Conservation (phyloP, 345 rosid species). For the Gossypium longicalyx region DNA sequence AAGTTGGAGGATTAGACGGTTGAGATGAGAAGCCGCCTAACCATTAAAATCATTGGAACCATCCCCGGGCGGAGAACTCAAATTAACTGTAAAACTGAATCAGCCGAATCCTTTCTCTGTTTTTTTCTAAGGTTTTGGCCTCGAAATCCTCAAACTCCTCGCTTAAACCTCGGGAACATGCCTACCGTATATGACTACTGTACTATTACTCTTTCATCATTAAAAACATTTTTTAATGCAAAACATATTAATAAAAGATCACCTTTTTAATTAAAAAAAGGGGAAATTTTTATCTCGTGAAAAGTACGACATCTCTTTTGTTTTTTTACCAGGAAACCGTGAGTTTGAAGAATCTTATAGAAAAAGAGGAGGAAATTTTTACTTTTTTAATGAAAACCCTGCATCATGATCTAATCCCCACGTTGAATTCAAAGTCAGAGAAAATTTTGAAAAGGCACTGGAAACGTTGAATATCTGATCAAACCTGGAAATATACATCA, state of each 20-base stretch:
- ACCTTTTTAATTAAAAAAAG: neutral
- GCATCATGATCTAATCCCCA: neutral
- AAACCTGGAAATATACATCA: conserved; percentile 7
- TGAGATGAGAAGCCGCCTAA: conserved; percentile 19
- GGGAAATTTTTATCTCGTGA: neutral
- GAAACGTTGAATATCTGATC: conserved; percentile 12
- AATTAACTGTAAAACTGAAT: conserved; percentile 20
- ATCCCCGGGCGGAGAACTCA: neutral
- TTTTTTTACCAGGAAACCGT: neutral
- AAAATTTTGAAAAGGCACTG: neutral
- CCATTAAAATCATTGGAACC: conserved; percentile 5
- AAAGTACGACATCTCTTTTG: neutral
- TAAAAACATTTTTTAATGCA: neutral
- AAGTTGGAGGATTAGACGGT: conserved; percentile 22
- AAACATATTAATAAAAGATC: neutral
- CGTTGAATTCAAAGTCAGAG: conserved; percentile 22
- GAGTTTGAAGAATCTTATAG: neutral
- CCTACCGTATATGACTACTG: neutral
- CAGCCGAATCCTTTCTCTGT: conserved; percentile 8
- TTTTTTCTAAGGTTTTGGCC: conserved; percentile 1
- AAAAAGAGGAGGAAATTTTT: neutral
- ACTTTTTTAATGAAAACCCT: neutral
- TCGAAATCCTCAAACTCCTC: conserved; percentile 24
- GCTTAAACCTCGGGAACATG: conserved; percentile 21
- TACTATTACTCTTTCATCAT: neutral